Evolutionary conservation across 1,284 basidiomycete genomes (phyloP).

Genomic region (Apiotrichum mycotoxinovorans): DNA sequence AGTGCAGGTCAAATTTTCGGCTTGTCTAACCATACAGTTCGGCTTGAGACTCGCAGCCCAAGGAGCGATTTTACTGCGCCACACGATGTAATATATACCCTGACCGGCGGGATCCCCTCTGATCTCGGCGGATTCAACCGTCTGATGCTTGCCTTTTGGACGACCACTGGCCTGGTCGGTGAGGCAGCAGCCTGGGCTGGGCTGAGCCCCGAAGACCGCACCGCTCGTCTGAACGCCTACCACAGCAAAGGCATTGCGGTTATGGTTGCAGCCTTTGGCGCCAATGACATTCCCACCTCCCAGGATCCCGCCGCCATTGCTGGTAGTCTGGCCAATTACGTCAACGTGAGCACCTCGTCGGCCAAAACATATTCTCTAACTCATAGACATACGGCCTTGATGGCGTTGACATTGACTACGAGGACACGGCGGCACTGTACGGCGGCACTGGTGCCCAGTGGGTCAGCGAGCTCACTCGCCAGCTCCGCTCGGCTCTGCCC

Average conservation of each 20-base stretch:
- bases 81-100: neutral
- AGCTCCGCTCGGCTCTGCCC: slow-evolving; percentile 23
- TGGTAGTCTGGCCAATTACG: slow-evolving; percentile 39
- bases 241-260: slow-evolving; percentile 43
- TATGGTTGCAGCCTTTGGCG: slow-evolving; percentile 10
- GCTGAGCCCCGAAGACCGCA: neutral
- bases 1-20: neutral
- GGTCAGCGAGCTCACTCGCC: slow-evolving; percentile 21
- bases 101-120: neutral
- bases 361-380: no score
- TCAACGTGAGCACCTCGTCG: slow-evolving; percentile 22
- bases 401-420: slow-evolving; percentile 55
- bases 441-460: slow-evolving; percentile 34
- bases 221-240: slow-evolving; percentile 38
- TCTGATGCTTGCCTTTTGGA: slow-evolving; percentile 52
- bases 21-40: neutral
- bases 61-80: neutral
- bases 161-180: neutral
- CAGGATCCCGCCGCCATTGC: slow-evolving; percentile 5
- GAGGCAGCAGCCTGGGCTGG: slow-evolving; percentile 14
- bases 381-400: slow-evolving; percentile 47
- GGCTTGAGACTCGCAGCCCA: neutral
- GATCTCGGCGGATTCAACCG: slow-evolving; percentile 35
- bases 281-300: slow-evolving; percentile 23
- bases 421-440: slow-evolving; percentile 23